These are phyloP conservation scores for Sphaerosporella brunnea DNA, from an alignment of 495 filamentous ascomycete species.

Conservation along the genomic window DNA sequence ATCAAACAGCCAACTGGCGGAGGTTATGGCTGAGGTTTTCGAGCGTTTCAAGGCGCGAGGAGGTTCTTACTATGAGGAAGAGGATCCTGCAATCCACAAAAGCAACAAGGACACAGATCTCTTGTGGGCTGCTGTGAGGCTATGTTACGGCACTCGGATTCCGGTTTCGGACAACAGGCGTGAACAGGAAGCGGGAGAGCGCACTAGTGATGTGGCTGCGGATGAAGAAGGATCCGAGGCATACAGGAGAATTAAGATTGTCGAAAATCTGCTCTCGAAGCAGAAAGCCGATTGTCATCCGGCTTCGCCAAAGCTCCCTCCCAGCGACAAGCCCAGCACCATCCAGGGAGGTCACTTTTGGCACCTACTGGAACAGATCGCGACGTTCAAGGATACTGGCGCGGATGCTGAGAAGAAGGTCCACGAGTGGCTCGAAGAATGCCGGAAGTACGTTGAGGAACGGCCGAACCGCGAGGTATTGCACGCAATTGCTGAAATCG, in stretches of 20 bases:
- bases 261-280: constrained; percentile 20
- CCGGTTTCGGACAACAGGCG: constrained; percentile 20
- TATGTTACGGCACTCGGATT: constrained; percentile 23
- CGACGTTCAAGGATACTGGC: constrained; percentile 11
- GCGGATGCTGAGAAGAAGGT: constrained; percentile 12
- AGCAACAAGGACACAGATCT: constrained; percentile 18
- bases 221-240: constrained; percentile 20
- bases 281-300: constrained; percentile 11
- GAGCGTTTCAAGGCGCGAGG: constrained; percentile 19
- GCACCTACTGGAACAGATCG: constrained; percentile 12
- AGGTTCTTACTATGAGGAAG: constrained; percentile 22
- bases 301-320: neutral
- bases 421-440: constrained; percentile 11
- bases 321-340: constrained; percentile 5
- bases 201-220: neutral
- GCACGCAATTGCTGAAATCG: constrained; percentile 15
- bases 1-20: constrained; percentile 14
- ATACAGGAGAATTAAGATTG: constrained; percentile 18
- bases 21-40: constrained; percentile 23
- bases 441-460: constrained; percentile 10
- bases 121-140: constrained; percentile 23
- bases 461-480: constrained; percentile 17
- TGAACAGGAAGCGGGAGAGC: constrained; percentile 13
- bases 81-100: constrained; percentile 19
- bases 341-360: constrained; percentile 11